phyloP scores from a whole-genome alignment of 768 basidiomycete species.

The Porpolomopsis calyptriformis region DNA sequence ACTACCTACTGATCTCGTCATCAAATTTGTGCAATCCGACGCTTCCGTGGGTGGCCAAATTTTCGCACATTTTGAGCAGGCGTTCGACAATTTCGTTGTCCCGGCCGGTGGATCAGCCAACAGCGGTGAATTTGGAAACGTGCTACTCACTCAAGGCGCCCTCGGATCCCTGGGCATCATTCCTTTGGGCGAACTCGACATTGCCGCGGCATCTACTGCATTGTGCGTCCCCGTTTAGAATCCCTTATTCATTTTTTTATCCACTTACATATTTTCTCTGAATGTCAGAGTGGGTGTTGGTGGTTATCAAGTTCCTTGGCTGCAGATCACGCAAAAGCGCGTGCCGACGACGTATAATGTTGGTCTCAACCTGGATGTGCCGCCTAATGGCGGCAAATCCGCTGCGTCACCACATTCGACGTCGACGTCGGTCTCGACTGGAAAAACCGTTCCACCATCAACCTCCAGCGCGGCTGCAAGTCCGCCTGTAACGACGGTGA shows the following conservation, averaged over 20 bases:
- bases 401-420: no score
- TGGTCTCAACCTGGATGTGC: not conserved
- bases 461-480: no score
- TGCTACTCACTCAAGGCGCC: conserved; percentile 49
- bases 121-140: conserved; percentile 48
- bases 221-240: conserved; percentile 1
- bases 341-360: conserved; percentile 41
- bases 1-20: conserved; percentile 42
- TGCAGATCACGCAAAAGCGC: conserved; percentile 42
- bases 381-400: no score
- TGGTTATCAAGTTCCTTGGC: conserved; percentile 58
- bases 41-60: conserved; percentile 37
- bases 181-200: conserved; percentile 42
- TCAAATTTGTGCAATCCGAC: conserved; percentile 50
- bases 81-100: conserved; percentile 45
- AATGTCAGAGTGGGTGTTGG: conserved; percentile 31
- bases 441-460: no score
- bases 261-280: not conserved
- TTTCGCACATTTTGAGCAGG: conserved; percentile 49
- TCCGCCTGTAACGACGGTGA: no score
- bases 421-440: no score
- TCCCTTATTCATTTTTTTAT: not conserved
- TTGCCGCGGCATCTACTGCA: conserved; percentile 38
- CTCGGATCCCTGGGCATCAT: conserved; percentile 48
- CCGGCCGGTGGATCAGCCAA: conserved; percentile 50